These are phyloP conservation scores for Clonostachys rhizophaga DNA, from an alignment of 2,329 filamentous ascomycete genomes.

Conservation along the genomic window DNA sequence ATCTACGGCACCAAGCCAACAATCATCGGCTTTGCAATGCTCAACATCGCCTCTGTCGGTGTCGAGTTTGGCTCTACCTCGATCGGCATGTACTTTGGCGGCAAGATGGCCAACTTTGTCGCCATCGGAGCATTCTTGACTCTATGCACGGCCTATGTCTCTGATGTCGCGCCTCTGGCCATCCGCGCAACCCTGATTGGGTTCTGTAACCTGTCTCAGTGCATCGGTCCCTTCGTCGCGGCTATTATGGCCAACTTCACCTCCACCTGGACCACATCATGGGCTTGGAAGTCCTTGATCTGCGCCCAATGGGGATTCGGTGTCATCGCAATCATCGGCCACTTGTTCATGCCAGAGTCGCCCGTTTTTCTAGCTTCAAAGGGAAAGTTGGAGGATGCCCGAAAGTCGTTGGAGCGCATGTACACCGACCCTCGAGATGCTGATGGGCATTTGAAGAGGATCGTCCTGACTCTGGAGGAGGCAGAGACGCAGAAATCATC, in stretches of 20 bases:
- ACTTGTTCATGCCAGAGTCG: slow-evolving; percentile 32
- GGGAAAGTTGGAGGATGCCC: slow-evolving; percentile 19
- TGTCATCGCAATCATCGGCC: slow-evolving; percentile 18
- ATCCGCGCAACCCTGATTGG: slow-evolving; percentile 27
- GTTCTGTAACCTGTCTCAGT: slow-evolving; percentile 30
- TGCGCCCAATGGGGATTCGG: slow-evolving; percentile 33
- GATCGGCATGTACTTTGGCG: slow-evolving; percentile 18
- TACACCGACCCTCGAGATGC: slow-evolving; percentile 11
- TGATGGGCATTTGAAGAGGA: slow-evolving; percentile 9
- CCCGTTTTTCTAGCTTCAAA: slow-evolving; percentile 33
- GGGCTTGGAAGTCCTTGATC: slow-evolving; percentile 35
- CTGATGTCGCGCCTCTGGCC: slow-evolving; percentile 28
- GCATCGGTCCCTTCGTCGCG: slow-evolving; percentile 29
- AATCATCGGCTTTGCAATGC: slow-evolving; percentile 8
- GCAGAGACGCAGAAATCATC: slow-evolving; percentile 6
- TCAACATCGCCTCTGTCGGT: slow-evolving; percentile 18
- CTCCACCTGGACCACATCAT: slow-evolving; percentile 24
- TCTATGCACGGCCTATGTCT: slow-evolving; percentile 28
- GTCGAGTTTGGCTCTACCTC: slow-evolving; percentile 21
- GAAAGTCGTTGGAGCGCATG: slow-evolving; percentile 24
- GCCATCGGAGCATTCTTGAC: slow-evolving; percentile 28
- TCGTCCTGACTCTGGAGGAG: slow-evolving; percentile 11
- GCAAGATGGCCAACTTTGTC: slow-evolving; percentile 20
- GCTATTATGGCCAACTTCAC: slow-evolving; percentile 29
- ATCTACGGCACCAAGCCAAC: slow-evolving; percentile 14